phyloP scores from a whole-genome alignment of 176 grass and related monocot genomes.

The Panicum miliaceum region DNA sequence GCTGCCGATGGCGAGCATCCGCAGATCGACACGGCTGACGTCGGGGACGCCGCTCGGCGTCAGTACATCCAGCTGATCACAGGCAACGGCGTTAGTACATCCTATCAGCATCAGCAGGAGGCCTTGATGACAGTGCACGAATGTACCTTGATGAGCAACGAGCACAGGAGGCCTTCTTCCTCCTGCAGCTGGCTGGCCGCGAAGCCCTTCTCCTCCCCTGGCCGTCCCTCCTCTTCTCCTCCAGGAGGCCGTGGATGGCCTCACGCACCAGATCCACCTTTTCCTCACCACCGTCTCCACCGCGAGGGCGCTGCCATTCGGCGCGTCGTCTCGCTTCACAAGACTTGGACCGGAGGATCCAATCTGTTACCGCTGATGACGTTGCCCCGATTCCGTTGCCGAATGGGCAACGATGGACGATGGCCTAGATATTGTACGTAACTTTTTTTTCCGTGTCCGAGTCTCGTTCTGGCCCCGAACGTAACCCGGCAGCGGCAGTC shows the following conservation, averaged over 20 bases:
- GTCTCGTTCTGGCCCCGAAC: too few species aligned
- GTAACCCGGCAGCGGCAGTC: too few species aligned
- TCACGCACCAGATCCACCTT: slow-evolving; percentile 32
- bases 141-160: slow-evolving; percentile 55
- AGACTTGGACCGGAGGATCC: too few species aligned
- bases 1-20: slow-evolving; percentile 24
- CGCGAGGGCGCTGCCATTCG: background rate
- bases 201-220: background rate
- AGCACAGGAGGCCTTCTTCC: slow-evolving; percentile 29
- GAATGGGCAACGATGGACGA: too few species aligned
- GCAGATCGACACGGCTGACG: slow-evolving; percentile 35
- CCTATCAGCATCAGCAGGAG: background rate
- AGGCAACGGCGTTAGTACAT: background rate
- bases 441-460: background rate
- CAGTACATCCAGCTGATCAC: slow-evolving; percentile 11
- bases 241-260: slow-evolving; percentile 41
- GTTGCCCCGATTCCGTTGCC: too few species aligned
- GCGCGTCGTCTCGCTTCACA: slow-evolving; percentile 3
- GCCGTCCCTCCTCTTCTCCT: slow-evolving; percentile 20
- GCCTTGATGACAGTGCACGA: background rate
- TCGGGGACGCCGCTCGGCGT: slow-evolving; percentile 20
- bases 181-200: background rate
- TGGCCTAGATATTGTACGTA: too few species aligned
- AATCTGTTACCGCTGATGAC: too few species aligned
- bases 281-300: slow-evolving; percentile 6